phyloP scores from a whole-genome alignment of 495 filamentous ascomycete species.

The Penicillium mononematosum region DNA sequence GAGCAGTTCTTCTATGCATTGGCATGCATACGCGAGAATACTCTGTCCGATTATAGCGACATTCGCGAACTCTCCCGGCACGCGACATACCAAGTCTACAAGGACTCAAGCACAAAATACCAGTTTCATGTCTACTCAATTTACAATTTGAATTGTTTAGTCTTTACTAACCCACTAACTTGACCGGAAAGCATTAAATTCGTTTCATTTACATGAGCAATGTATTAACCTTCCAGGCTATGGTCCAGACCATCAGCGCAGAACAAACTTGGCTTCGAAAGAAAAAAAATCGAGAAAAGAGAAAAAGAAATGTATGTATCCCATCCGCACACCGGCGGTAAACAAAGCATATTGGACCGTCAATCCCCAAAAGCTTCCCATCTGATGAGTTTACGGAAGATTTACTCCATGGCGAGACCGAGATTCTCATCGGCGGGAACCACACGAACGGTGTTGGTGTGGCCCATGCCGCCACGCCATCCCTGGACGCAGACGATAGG shows the following conservation, averaged over 20 bases:
- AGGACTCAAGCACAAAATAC: conserved; percentile 4
- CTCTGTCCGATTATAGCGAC: background rate
- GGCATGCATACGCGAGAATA: conserved; percentile 3
- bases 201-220: conserved; percentile 33
- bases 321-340: conserved; percentile 30
- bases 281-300: conserved; percentile 12
- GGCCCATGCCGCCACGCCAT: conserved; percentile 95
- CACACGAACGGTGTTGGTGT: conserved; percentile 90
- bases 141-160: conserved; percentile 12
- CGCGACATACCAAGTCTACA: background rate
- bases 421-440: conserved; percentile 67
- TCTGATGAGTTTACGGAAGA: conserved; percentile 11
- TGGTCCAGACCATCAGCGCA: conserved; percentile 27
- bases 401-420: conserved; percentile 45
- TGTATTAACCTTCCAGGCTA: conserved; percentile 24
- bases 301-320: conserved; percentile 29
- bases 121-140: conserved; percentile 11
- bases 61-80: background rate
- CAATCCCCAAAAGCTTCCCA: conserved; percentile 17
- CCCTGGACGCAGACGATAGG: conserved; percentile 94
- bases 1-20: background rate
- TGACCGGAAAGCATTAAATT: conserved; percentile 28
- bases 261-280: conserved; percentile 22
- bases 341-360: conserved; percentile 16
- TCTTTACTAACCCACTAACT: conserved; percentile 16